phyloP scores from a whole-genome alignment of 148 eudicot species.

The Rhododendron williamsianum region DNA sequence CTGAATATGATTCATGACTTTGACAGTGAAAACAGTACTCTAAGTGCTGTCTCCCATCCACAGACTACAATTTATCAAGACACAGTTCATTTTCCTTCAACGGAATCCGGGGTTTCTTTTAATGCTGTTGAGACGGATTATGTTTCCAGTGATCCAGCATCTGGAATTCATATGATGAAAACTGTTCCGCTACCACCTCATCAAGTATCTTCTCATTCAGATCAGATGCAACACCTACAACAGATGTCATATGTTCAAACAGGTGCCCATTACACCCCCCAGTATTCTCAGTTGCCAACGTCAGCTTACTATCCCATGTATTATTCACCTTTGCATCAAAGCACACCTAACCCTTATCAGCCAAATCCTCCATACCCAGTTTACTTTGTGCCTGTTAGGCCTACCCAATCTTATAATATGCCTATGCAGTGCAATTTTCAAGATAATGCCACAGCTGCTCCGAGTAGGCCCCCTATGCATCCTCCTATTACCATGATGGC shows the following conservation, averaged over 20 bases:
- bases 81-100: constrained; percentile 33
- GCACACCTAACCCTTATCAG: constrained; percentile 40
- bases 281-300: constrained; percentile 43
- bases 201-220: constrained; percentile 36
- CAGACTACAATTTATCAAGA: constrained; percentile 48
- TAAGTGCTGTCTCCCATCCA: constrained; percentile 41
- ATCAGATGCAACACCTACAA: constrained; percentile 46
- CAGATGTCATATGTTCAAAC: constrained; percentile 39
- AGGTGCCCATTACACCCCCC: constrained; percentile 46
- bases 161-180: constrained; percentile 28
- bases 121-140: constrained; percentile 32
- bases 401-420: constrained; percentile 41
- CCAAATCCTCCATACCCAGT: constrained; percentile 53
- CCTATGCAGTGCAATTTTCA: constrained; percentile 30
- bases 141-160: constrained; percentile 28
- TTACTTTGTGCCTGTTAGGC: constrained; percentile 60
- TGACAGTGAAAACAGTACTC: constrained; percentile 57
- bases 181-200: constrained; percentile 42
- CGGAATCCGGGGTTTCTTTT: constrained; percentile 21
- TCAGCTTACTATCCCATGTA: constrained; percentile 56
- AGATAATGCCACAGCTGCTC: constrained; percentile 17
- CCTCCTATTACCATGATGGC: constrained; percentile 32
- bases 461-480: constrained; percentile 44
- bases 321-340: constrained; percentile 46
- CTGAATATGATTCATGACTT: constrained; percentile 8